Conservation (phyloP, 2,329 filamentous ascomycete species). For the Colletotrichum sp. region DNA sequence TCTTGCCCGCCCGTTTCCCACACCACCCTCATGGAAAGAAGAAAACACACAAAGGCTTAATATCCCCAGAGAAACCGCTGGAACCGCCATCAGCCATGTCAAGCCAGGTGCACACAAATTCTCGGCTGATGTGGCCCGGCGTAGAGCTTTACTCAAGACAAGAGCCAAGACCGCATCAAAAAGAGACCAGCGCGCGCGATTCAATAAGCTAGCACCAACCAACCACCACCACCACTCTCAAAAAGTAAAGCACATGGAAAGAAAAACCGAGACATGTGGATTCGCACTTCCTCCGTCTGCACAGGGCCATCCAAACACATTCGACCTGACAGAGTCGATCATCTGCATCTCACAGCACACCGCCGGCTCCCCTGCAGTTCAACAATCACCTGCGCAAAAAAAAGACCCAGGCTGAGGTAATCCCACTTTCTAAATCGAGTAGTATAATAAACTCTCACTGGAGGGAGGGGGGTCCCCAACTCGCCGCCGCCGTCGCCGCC, state of each 20-base stretch:
- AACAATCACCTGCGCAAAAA: background rate
- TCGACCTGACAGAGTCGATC: background rate
- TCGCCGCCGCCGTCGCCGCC: background rate
- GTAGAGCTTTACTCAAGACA: background rate
- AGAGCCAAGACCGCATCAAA: background rate
- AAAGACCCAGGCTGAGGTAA: background rate
- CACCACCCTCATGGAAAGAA: background rate
- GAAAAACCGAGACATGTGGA: background rate
- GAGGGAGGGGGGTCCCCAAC: background rate
- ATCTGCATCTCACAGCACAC: background rate
- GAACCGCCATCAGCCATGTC: background rate
- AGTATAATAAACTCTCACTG: background rate
- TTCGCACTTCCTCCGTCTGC: background rate
- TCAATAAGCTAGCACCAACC: background rate
- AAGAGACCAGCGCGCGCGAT: background rate
- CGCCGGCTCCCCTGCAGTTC: background rate
- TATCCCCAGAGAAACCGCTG: background rate
- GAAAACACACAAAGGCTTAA: background rate
- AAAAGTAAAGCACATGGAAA: background rate
- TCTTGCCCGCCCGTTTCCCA: background rate
- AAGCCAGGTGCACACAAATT: background rate
- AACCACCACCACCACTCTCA: background rate
- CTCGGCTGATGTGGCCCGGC: background rate
- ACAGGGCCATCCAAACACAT: background rate
- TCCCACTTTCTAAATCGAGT: background rate